Percentiles rank a stretch among this genome's conserved stretches.
phyloP scores from a whole-genome alignment of 345 rosid genomes.

The Odontarrhena argentea region DNA sequence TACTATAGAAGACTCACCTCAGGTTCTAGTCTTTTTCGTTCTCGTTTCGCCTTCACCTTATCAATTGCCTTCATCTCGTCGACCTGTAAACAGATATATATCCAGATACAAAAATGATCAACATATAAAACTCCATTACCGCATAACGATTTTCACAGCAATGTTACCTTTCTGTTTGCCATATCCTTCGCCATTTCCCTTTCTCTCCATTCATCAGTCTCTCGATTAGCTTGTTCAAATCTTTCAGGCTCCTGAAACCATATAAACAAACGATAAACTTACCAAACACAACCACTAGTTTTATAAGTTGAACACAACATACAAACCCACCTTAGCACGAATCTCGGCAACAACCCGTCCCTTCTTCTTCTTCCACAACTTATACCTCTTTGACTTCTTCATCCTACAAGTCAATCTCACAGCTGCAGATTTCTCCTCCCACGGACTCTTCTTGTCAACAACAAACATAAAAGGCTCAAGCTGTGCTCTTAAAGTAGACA shows the following conservation, averaged over 20 bases:
- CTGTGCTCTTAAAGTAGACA: conserved; percentile 65
- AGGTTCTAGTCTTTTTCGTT: conserved; percentile 72
- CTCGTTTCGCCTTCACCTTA: conserved; percentile 81
- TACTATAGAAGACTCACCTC: conserved; percentile 58
- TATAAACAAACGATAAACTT: conserved; percentile 13
- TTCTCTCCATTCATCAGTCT: conserved; percentile 92
- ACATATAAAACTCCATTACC: conserved; percentile 2
- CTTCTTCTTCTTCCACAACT: conserved; percentile 76
- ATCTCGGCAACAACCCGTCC: conserved; percentile 62
- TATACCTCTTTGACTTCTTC: conserved; percentile 66
- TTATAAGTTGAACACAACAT: conserved; percentile 20
- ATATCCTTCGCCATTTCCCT: conserved; percentile 84
- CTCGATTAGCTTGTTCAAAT: conserved; percentile 69
- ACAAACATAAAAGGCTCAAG: conserved; percentile 67
- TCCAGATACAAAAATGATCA: conserved; percentile 22
- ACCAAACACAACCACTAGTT: background rate
- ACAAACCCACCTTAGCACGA: conserved; percentile 56
- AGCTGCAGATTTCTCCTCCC: conserved; percentile 89
- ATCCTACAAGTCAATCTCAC: conserved; percentile 54
- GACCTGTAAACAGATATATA: conserved; percentile 50
- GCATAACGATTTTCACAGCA: background rate
- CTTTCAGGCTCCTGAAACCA: conserved; percentile 62
- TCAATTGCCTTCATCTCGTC: conserved; percentile 94
- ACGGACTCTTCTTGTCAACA: conserved; percentile 52
- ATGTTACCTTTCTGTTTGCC: conserved; percentile 67